Base-by-base conservation (phyloP, 495 filamentous ascomycete species). In the Friedmanniomyces simplex region DNA sequence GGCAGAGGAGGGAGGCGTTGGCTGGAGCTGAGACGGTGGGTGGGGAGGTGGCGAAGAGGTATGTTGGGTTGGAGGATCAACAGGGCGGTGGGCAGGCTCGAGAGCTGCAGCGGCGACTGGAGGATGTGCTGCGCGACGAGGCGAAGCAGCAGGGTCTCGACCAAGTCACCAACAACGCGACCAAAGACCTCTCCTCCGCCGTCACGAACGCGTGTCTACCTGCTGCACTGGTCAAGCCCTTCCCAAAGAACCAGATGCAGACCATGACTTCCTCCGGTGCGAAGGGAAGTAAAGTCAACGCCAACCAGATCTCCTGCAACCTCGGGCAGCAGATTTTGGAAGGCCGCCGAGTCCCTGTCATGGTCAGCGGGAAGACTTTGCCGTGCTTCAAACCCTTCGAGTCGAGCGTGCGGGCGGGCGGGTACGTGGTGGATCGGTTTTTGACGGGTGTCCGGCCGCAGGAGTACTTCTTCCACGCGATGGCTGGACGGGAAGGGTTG, bases 381-480 rank as follows among this genome's bases (percentile, higher is more conserved):
- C 94, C 94, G 3, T 96, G 89, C 65, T 99, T 96, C 76, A 84
- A 81, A 62, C 88, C 93, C 5, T 96, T 83, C 63, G 94, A 97
- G 53, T 89, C 89, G 1, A 82, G 87, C 60, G 80, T 95, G 4
- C 78, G 93, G 65, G 93, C 94, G 32, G 94, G 93, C 61, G 94
- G 94, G 28, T 99, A 96, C 69, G 85, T 99, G 52, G 85, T 85
- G 32, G 84, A 95, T 69, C 90, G 94, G 68, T 99, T 97, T 80
- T 88, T 99, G 79, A 97, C 94, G 16, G 94, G 94, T 54, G 87
- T 99, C 56, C 83, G 91, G 55, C 94, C 94, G 25, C 94, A 99
- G 68, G 94, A 97, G 69, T 97, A 94, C 71, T 99, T 88, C 72
- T 99, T 99, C 80, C 94, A 99, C 81, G 88, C 91, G 67, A 99